Evolutionary conservation across 768 basidiomycete species (phyloP).

Genomic region (Exidia glandulosa): DNA sequence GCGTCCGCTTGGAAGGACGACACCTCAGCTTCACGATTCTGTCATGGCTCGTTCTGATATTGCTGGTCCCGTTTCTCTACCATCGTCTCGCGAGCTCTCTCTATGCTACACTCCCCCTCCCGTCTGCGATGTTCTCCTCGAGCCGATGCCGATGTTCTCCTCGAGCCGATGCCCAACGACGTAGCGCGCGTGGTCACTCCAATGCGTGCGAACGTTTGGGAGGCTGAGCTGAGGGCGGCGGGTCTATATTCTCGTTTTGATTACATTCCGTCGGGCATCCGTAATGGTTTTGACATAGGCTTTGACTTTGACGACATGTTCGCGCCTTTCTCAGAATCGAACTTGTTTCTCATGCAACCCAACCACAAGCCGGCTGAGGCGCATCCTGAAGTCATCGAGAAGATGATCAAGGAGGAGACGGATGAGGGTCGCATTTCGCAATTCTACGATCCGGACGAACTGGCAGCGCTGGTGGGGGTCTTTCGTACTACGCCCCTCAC

Average conservation of each 20-base stretch:
- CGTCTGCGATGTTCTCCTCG: no score
- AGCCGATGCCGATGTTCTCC: background rate
- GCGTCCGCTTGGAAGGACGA: no score
- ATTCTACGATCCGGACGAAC: slow-evolving; percentile 6
- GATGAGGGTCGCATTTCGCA: background rate
- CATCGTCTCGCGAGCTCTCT: no score
- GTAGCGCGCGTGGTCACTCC: background rate
- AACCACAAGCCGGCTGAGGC: background rate
- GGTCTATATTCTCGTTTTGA: background rate
- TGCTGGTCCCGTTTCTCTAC: no score
- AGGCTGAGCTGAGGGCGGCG: background rate
- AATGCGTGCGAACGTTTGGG: background rate
- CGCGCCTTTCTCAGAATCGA: background rate
- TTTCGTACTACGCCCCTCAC: slow-evolving; percentile 21
- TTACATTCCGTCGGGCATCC: background rate
- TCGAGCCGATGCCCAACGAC: no score
- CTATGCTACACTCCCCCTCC: no score
- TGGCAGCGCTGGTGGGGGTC: slow-evolving; percentile 17
- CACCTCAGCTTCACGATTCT: no score
- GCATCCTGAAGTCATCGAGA: background rate
- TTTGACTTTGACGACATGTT: background rate
- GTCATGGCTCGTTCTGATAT: no score
- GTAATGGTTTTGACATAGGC: background rate
- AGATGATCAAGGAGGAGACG: background rate
- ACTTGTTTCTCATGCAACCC: background rate